Evolutionary conservation across 2,329 filamentous ascomycete genomes (phyloP).

Genomic region (Epicoccum sorghinum): DNA sequence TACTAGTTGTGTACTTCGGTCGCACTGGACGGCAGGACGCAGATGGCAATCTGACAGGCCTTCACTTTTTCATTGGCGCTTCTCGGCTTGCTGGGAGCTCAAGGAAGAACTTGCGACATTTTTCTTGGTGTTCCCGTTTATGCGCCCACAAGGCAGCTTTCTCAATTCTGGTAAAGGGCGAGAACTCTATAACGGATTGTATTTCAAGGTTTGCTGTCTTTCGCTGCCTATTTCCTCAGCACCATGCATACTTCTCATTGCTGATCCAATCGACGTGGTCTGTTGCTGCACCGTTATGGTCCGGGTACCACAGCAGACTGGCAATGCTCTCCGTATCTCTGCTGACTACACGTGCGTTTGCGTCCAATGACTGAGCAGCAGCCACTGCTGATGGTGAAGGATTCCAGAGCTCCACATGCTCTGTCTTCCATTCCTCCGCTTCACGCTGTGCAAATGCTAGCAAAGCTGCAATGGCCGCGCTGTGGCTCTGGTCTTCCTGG

Average conservation of each 20-base stretch:
- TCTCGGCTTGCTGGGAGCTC: conserved; percentile 40
- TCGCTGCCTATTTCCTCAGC: conserved; percentile 50
- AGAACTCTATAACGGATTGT: too few species aligned
- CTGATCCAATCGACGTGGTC: conserved; percentile 71
- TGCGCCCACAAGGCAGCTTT: neutral
- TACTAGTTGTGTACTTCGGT: conserved; percentile 74
- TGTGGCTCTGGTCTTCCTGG: conserved; percentile 17
- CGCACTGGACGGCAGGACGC: conserved; percentile 78
- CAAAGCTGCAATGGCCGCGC: conserved; percentile 63
- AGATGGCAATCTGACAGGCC: conserved; percentile 85
- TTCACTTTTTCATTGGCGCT: conserved; percentile 40
- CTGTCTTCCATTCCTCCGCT: conserved; percentile 73
- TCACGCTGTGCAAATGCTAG: conserved; percentile 71
- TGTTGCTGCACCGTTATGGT: conserved; percentile 50
- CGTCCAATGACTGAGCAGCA: conserved; percentile 54
- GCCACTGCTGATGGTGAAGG: conserved; percentile 61
- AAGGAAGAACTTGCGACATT: conserved; percentile 32
- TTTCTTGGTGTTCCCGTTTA: too few species aligned
- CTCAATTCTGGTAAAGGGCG: too few species aligned
- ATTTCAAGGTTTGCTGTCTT: neutral
- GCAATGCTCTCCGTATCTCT: conserved; percentile 72
- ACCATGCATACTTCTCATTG: conserved; percentile 82
- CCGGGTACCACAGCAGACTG: conserved; percentile 71
- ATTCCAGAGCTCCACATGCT: conserved; percentile 82
- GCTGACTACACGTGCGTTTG: conserved; percentile 57